Evolutionary conservation across 345 rosid genomes (phyloP).

Genomic region (Gossypium ekmanianum): DNA sequence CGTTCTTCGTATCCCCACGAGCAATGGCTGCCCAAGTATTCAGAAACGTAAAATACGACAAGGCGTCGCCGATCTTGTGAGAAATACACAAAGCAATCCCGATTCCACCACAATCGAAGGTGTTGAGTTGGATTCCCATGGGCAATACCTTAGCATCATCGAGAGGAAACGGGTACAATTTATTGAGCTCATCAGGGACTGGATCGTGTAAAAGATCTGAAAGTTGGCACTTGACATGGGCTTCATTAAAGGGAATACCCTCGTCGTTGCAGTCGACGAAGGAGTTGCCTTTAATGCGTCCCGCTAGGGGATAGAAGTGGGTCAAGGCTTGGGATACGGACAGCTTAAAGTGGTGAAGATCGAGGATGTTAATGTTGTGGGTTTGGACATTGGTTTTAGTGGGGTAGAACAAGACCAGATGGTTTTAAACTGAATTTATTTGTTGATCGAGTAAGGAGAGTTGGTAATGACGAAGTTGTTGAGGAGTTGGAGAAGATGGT

Average conservation of each 20-base stretch:
- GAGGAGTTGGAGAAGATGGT: neutral
- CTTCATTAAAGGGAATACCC: slow-evolving; percentile 1
- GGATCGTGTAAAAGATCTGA: neutral
- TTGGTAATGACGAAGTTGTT: neutral
- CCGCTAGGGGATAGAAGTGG: neutral
- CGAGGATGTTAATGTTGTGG: neutral
- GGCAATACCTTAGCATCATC: neutral
- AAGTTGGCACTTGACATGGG: slow-evolving; percentile 1
- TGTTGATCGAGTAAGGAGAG: slow-evolving; percentile 6
- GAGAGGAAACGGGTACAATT: neutral
- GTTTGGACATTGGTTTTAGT: neutral
- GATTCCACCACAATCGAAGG: neutral
- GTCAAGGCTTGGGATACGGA: neutral
- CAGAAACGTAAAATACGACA: neutral
- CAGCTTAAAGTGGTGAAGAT: neutral
- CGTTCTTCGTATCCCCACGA: neutral
- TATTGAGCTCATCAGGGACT: neutral
- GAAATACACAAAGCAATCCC: slow-evolving; percentile 9
- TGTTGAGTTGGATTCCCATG: slow-evolving; percentile 1
- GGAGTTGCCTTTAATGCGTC: neutral
- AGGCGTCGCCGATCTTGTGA: slow-evolving; percentile 3
- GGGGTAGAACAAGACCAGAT: neutral
- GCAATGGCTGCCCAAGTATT: neutral
- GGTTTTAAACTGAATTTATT: neutral
- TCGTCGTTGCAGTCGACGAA: slow-evolving; percentile 11